Base-by-base conservation (phyloP, 306 rosid genomes). In the Casuarina cunninghamiana region DNA sequence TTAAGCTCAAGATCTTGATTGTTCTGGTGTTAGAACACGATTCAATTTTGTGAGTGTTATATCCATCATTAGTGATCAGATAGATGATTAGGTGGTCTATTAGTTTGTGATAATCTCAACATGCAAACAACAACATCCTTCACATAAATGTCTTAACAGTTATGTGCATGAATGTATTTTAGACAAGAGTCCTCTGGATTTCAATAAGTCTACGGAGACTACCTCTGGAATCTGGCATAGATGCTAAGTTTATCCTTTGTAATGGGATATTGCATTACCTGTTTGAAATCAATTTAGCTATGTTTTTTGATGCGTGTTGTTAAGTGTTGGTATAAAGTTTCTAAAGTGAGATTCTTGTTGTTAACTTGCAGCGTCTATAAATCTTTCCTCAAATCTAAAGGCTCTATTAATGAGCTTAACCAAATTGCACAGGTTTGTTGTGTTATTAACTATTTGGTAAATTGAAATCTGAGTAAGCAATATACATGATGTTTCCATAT, bases 361-460 rank as follows among this genome's bases (percentile, higher is more conserved):
- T 60, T 78, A 39, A 73, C 82, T 53, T 90, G 84, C 93, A 96
- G 99, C 75, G 75, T 96, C 79, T 93, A 96, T 78, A 93, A 85
- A 80, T 83, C 97, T 74, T 93, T 87, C 61, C 90, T 90, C 85
- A 93, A 93, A 80, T 93, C 98, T 53, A 86, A 88, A 75, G 85
- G 96, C 76, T 88, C 88, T 38, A 91, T 93, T 79, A 91, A 88
- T 69, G 97, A 96, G 84, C 88, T 96, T 80, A 96, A 93, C 82
- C 97, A 89, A 84, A 88, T 96, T 87, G 91, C 97, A 39, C 99
- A 93, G 99, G 99, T 95, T 78, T 80, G 87, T 84, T 86, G 74
- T 74, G 70, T 12, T 77, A 57, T 76, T 60, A 78, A 63, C 76
- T 76, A 71, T 86, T 61, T 41, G 79, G 76, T 69, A 57, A 66